Evolutionary conservation across 495 filamentous ascomycete species (phyloP), one percentile per base, ranked within the genome.

Genomic region (Alectoria sarmentosa): DNA sequence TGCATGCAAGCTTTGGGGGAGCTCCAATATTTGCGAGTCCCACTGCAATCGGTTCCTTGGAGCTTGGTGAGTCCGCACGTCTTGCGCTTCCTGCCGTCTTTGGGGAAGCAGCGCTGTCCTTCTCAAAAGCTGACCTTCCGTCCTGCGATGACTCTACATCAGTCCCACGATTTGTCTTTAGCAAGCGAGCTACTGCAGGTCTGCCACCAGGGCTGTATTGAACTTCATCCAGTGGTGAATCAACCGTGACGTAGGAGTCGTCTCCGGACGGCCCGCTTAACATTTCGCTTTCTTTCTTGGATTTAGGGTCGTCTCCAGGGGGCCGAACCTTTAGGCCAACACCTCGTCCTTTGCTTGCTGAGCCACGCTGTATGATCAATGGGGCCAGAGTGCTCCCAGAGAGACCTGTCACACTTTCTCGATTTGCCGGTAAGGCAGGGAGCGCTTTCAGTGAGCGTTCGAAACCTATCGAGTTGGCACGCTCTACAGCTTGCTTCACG

Each of bases 161-260:
- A 14, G 6, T 42, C 36, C 56, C 60, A 52, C 4, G 21, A 41
- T 37, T n/a, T 13, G 30, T 57, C 32, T 60, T 61, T 19, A 15
- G 42, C 28, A 39, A 41, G 2, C 61, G 65, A 56, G 62, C 44
- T 23, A 78, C 66, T 37, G 79, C 74, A 21, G 80, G 79, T 10
- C 80, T 75, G n/a, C 81, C 80, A 36, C 79, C 81, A 26, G 79
- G 75, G 54, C 80, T 83, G 60, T 79, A 82, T 38, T 70, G 71
- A 56, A 48, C 32, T 44, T 38, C 64, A 66, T 62, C 59, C 34
- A 28, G 36, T 9, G 48, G 21, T 15, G 65, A 39, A n/a, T 65
- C 49, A 9, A 52, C 48, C 26, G 30, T 52, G 26, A 52, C 48
- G 6, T 28, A 28, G 48, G 48, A 52, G 23, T 30, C 48, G 17